phyloP scores from a whole-genome alignment of 371 early-diverging fungal genomes.

The Mucor circinelloides region DNA sequence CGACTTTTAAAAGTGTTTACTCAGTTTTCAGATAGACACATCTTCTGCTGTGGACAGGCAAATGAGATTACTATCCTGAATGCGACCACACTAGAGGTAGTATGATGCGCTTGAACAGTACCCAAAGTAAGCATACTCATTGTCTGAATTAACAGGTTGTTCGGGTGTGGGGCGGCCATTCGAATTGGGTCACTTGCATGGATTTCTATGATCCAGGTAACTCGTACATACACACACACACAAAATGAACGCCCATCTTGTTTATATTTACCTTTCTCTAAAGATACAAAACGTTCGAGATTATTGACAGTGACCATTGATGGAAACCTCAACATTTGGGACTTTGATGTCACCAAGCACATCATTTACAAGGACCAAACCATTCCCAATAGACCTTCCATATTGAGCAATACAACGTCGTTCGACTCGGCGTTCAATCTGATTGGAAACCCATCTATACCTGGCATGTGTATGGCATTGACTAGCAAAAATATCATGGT shows the following conservation, averaged over 20 bases:
- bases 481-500: constrained; percentile 37
- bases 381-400: constrained; percentile 14
- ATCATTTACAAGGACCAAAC: constrained; percentile 44
- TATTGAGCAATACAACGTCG: constrained; percentile 13
- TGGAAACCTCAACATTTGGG: constrained; percentile 53
- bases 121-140: background rate
- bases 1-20: constrained; percentile 49
- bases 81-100: constrained; percentile 52
- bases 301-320: constrained; percentile 49
- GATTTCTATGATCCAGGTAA: constrained; percentile 62
- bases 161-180: constrained; percentile 69
- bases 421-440: constrained; percentile 32
- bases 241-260: background rate
- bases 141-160: constrained; percentile 45
- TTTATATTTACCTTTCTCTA: background rate
- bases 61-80: constrained; percentile 52
- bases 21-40: constrained; percentile 39
- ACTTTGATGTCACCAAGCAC: constrained; percentile 47
- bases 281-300: constrained; percentile 24
- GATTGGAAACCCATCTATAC: constrained; percentile 15
- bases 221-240: background rate
- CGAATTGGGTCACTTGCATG: constrained; percentile 68
- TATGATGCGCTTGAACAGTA: too few relatives aligned
- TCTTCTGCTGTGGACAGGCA: constrained; percentile 50
- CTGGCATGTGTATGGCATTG: constrained; percentile 38